Evolutionary conservation across 129 eudicot genomes (phyloP), one percentile per base, ranked within the genome.

Genomic region (Pulicaria dysenterica): DNA sequence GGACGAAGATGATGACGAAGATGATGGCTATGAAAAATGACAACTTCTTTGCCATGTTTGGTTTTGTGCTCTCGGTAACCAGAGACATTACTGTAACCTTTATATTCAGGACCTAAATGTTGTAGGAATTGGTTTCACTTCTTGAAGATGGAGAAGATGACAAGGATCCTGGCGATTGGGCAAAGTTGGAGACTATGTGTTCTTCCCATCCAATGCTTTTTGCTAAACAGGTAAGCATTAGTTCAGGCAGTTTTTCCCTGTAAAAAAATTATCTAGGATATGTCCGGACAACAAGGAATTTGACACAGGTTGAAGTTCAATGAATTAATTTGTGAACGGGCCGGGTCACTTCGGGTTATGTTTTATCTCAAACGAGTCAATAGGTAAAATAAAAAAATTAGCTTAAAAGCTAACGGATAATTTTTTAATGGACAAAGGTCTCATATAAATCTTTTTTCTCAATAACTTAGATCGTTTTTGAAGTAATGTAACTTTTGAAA

Each of bases 161-260:
- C 51, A 97, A 75, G 71, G 98, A 90, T 77, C 83, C 89, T 65
- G 96, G 97, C 34, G 98, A 94, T 76, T 90, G 98, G 98, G 98
- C 96, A 24, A 87, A 94, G 76, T 77, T 94, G 83, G 98, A 94
- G 53, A 94, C 97, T 17, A 94, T 94, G 98, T 87, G 97, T 50
- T 84, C 96, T 75, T 87, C 92, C 44, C 98, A 94, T 88, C 98
- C 98, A 12, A 86, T 94, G 85, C 77, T 90, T 79, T 94, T 90
- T 77, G 96, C 97, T 34, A 88, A 75, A 84, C 89, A 88, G 81
- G 97, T 91, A 70, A 86, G n/a, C 54, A 12, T 61, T 74, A 58
- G 37, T 60, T 49, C 64, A 48, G 58, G 8, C 55, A 17, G 40
- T 74, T 71, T 74, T 56, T 8, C 48, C 43, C 48, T 4, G 12